Evolutionary conservation across 2,329 filamentous ascomycete genomes (phyloP), one percentile per base, ranked within the genome.

Genomic region (Lasiodiplodia gonubiensis): DNA sequence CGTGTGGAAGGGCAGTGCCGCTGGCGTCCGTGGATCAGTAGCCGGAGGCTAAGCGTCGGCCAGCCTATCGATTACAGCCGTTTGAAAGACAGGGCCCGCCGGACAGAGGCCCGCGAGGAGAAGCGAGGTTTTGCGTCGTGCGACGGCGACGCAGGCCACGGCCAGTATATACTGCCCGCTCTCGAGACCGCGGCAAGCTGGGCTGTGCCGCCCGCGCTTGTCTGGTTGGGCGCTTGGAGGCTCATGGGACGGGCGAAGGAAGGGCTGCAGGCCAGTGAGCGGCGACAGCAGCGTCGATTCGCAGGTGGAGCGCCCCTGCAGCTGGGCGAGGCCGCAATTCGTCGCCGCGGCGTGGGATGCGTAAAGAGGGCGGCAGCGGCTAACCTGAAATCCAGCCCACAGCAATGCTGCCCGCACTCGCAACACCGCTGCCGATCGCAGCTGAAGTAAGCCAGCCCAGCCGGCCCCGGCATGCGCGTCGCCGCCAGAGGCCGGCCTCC

Each of bases 191-290:
- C 54, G 35, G 35, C 33, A 25, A 59, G 55, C 55, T 59, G 55
- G 55, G 55, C 55, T 59, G 55, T 59, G 55, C 55, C 55, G 55
- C 57, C 48, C 42, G 42, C 42, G 42, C 42, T 21, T 30, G 60
- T 37, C 46, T 63, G 59, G 42, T 64, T 61, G 46, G 65, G 55
- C 54, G 65, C 65, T 67, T 67, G 59, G 42, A 37, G 42, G 59
- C 59, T 63, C 37, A 48, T 30, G 54, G 46, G 53, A 52, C 64
- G 64, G 53, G 64, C 54, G 65, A 51, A 67, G 30, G 64, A 59
- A 63, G 42, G 42, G 18, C 11, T 11, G 42, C 59, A 61, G 46
- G 53, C 53, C 46, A 67, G 64, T 59, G 64, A 59, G 53, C 37
- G 46, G 53, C 54, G 55, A 57, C 21, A 42, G 55, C 23, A 11